Evolutionary conservation across 495 filamentous ascomycete genomes (phyloP).

Genomic region (Trichoderma gamsii): DNA sequence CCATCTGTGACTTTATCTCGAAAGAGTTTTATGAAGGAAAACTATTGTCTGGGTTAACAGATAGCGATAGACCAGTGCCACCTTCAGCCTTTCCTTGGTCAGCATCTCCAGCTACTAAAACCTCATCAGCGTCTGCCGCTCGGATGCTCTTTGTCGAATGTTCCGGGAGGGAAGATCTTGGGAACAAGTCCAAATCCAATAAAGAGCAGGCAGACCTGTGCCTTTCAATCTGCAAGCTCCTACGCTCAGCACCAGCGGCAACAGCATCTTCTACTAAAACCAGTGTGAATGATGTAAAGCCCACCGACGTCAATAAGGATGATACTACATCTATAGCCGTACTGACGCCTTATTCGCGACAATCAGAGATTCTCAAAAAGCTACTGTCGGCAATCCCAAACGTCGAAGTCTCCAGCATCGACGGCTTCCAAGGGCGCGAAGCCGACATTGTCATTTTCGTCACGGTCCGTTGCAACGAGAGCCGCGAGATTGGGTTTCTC

Average conservation of each 20-base stretch:
- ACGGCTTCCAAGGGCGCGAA: slow-evolving; percentile 48
- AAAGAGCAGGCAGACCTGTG: slow-evolving; percentile 34
- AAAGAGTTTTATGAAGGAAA: slow-evolving; percentile 42
- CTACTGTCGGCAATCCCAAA: slow-evolving; percentile 23
- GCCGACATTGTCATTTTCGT: slow-evolving; percentile 47
- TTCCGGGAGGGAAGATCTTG: slow-evolving; percentile 34
- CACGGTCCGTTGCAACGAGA: slow-evolving; percentile 43
- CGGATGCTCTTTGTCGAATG: slow-evolving; percentile 41
- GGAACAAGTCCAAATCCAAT: slow-evolving; percentile 41
- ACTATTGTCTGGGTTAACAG: slow-evolving; percentile 35
- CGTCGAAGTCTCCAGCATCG: slow-evolving; percentile 41
- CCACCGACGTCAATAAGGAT: not conserved
- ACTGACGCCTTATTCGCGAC: slow-evolving; percentile 41
- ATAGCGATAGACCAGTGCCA: slow-evolving; percentile 23
- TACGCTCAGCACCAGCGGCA: slow-evolving; percentile 18
- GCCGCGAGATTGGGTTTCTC: slow-evolving; percentile 44
- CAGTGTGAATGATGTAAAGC: not conserved
- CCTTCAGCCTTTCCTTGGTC: slow-evolving; percentile 19
- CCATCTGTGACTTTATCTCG: slow-evolving; percentile 42
- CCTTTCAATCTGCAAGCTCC: slow-evolving; percentile 29
- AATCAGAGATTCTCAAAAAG: slow-evolving; percentile 33
- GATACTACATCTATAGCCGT: slow-evolving; percentile 33
- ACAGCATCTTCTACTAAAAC: not conserved
- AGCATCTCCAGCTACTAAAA: not conserved
- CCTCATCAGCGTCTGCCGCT: slow-evolving; percentile 21